phyloP scores from a whole-genome alignment of 345 rosid genomes.

The Camelina laxa region DNA sequence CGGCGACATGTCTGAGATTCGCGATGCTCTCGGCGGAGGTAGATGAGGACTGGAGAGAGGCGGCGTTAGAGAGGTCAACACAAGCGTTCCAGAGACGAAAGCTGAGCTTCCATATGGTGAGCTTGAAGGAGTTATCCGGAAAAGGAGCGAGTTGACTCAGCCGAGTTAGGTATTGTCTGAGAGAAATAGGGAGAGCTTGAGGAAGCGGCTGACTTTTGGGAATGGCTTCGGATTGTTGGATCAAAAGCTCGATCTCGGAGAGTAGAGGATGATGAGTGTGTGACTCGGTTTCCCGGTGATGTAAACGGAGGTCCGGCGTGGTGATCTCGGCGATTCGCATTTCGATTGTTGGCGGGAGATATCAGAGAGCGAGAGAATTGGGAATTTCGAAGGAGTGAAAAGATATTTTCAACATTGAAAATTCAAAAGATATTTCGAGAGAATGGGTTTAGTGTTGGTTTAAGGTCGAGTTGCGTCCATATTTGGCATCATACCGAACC shows the following conservation, averaged over 20 bases:
- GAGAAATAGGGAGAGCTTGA: slow-evolving; percentile 56
- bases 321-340: slow-evolving; percentile 91
- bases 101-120: slow-evolving; percentile 84
- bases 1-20: slow-evolving; percentile 72
- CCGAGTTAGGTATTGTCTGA: slow-evolving; percentile 58
- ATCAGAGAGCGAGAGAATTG: slow-evolving; percentile 9
- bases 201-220: slow-evolving; percentile 46
- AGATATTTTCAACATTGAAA: slow-evolving; percentile 26
- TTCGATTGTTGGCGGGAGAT: slow-evolving; percentile 43
- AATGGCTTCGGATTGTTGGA: slow-evolving; percentile 64
- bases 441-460: background rate
- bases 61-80: slow-evolving; percentile 79
- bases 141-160: slow-evolving; percentile 66
- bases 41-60: slow-evolving; percentile 50
- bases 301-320: slow-evolving; percentile 59
- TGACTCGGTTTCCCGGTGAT: slow-evolving; percentile 31
- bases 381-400: slow-evolving; percentile 20
- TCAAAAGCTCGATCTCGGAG: slow-evolving; percentile 67
- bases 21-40: slow-evolving; percentile 50
- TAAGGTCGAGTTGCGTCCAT: no score
- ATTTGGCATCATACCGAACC: background rate
- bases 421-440: slow-evolving; percentile 7
- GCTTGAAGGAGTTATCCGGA: slow-evolving; percentile 64
- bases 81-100: slow-evolving; percentile 97
- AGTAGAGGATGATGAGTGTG: slow-evolving; percentile 48